These are phyloP conservation scores for Hanseniaspora sp. DNA, from an alignment of 1,139 yeast genomes.

Conservation along the genomic window DNA sequence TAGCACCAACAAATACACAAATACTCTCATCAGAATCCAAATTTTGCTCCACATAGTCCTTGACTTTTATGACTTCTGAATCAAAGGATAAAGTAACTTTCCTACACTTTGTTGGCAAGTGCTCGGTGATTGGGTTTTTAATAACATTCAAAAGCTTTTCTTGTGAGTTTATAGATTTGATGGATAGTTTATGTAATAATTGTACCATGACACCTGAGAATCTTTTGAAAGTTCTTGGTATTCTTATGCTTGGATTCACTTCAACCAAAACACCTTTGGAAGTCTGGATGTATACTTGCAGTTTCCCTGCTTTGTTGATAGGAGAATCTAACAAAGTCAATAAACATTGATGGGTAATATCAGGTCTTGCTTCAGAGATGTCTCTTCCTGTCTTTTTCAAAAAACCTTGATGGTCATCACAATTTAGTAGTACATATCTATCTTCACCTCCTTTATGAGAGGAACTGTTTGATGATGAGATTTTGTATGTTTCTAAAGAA, in stretches of 20 bases:
- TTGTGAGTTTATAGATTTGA: slow-evolving; percentile 87
- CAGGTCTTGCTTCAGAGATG: slow-evolving; percentile 96
- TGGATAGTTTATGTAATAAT: slow-evolving; percentile 77
- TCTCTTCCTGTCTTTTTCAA: slow-evolving; percentile 93
- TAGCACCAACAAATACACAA: slow-evolving; percentile 97
- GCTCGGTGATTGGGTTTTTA: slow-evolving; percentile 94
- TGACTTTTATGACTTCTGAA: slow-evolving; percentile 77
- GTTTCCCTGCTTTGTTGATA: slow-evolving; percentile 89
- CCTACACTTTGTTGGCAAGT: slow-evolving; percentile 89
- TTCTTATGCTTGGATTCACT: slow-evolving; percentile 91
- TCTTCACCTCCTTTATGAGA: slow-evolving; percentile 55
- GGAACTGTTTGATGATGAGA: slow-evolving; percentile 46
- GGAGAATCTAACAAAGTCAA: slow-evolving; percentile 90
- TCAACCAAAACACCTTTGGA: slow-evolving; percentile 90
- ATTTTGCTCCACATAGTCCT: slow-evolving; percentile 63
- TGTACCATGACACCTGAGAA: slow-evolving; percentile 97
- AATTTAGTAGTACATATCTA: slow-evolving; percentile 81
- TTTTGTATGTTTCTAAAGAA: slow-evolving; percentile 85
- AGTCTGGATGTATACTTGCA: slow-evolving; percentile 92
- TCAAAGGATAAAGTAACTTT: slow-evolving; percentile 90
- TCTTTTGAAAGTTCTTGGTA: slow-evolving; percentile 95
- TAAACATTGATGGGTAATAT: slow-evolving; percentile 91
- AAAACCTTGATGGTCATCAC: slow-evolving; percentile 96
- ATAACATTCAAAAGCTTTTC: slow-evolving; percentile 87
- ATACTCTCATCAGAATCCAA: slow-evolving; percentile 83